Base-by-base conservation (phyloP, 352 stramenopile species). In the Pythium rhizo-oryzae region DNA sequence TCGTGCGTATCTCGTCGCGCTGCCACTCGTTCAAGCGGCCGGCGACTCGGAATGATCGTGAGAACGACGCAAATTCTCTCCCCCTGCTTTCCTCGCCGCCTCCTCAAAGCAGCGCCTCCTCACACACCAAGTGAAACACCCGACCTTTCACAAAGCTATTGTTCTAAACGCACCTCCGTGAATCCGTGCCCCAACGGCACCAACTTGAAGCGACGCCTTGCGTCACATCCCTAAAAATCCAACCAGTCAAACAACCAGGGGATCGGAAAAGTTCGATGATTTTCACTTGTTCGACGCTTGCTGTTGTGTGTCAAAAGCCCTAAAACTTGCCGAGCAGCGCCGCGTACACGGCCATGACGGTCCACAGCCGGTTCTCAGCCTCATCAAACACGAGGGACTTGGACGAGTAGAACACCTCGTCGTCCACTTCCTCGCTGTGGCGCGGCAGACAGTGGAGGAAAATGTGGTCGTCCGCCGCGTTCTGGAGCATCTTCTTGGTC, bases 331-430 rank as follows among this genome's bases (percentile, higher is more conserved):
- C 82, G 4, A 90, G 64, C 21, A 91, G 72, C 35, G 87, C 83
- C 0, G 86, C 77, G 67, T 91, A 94, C 43, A 99, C 95, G 30
- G 97, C 95, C 97, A 99, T 99, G 67, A 99, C 97, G 4, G 97
- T 99, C 97, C 97, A 99, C 83, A 99, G 97, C 50, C 97, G 91
- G 76, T 99, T 99, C 74, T 99, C 97, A 0, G 97, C 97, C 81
- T 99, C 97, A 47, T 97, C 87, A 59, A 99, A 99, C 4, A 99
- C 97, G 33, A 99, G 76, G 66, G 93, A 99, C 70, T 94, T 82
- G 52, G 96, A 77, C 60, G 86, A 97, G 80, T 99, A 99, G 73
- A 99, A 99, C 35, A 96, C 87, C 78, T 99, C 96, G 76, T 99
- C 97, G 59, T 93, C 83, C 4, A 99, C 97, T 81, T 99, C 97